These are phyloP conservation scores for Rhodotorula mucilaginosa DNA, from an alignment of 1,284 basidiomycete genomes.

Conservation along the genomic window DNA sequence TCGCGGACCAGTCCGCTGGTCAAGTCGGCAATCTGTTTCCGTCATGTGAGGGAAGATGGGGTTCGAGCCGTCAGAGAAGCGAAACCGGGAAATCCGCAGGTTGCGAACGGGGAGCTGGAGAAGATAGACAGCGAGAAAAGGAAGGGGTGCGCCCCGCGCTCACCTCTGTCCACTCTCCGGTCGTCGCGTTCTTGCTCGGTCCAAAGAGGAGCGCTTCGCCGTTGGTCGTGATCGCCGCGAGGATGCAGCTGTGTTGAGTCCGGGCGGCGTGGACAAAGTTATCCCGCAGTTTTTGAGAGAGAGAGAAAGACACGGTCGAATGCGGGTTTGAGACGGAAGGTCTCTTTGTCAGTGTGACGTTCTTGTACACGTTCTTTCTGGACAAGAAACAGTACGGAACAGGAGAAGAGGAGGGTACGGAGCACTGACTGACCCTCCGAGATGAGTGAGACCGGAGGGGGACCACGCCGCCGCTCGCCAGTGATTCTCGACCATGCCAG, in stretches of 20 bases:
- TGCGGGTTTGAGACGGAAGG: too few relatives aligned
- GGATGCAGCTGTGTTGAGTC: conserved; percentile 10
- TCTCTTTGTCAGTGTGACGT: too few relatives aligned
- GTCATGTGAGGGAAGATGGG: neutral
- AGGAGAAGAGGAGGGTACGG: neutral
- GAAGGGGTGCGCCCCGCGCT: neutral
- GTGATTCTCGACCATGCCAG: conserved; percentile 7
- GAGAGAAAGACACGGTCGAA: too few relatives aligned
- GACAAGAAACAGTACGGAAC: too few relatives aligned
- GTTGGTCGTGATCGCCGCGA: conserved; percentile 28
- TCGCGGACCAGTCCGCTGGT: neutral
- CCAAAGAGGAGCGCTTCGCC: conserved; percentile 27
- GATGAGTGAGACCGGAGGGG: conserved; percentile 18
- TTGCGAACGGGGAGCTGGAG: too few relatives aligned
- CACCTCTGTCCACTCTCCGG: conserved; percentile 33
- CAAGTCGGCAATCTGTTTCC: conserved; percentile 1
- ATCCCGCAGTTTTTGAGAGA: too few relatives aligned
- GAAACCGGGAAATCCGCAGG: neutral
- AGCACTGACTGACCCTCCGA: conserved; percentile 22
- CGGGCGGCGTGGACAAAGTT: neutral
- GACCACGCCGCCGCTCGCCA: conserved; percentile 30
- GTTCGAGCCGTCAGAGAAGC: too few relatives aligned
- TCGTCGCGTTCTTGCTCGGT: conserved; percentile 21
- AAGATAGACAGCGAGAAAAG: too few relatives aligned
- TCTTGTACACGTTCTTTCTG: too few relatives aligned